phyloP scores from a whole-genome alignment of 345 rosid species.

The Corchorus capsularis region DNA sequence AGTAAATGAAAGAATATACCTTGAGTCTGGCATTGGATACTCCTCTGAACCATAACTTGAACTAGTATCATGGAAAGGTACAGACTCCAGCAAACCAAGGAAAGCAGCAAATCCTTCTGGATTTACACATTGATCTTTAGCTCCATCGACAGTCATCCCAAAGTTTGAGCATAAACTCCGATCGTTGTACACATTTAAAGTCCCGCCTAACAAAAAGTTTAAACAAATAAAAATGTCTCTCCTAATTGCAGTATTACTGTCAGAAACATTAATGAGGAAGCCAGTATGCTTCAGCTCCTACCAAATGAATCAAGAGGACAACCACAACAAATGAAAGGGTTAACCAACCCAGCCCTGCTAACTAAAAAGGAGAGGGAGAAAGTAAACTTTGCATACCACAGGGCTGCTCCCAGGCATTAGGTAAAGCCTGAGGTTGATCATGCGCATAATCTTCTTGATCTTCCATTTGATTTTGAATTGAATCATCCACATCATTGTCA shows the following conservation, averaged over 20 bases:
- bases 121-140: conserved; percentile 68
- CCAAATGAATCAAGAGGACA: neutral
- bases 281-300: conserved; percentile 14
- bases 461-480: conserved; percentile 36
- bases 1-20: conserved; percentile 40
- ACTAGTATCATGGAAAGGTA: conserved; percentile 70
- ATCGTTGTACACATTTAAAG: conserved; percentile 43
- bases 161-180: conserved; percentile 56
- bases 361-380: neutral
- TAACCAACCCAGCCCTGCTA: neutral
- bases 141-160: conserved; percentile 51
- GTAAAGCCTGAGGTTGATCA: conserved; percentile 68
- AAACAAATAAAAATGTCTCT: conserved; percentile 7
- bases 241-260: neutral
- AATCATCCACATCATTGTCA: conserved; percentile 35
- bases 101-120: conserved; percentile 72
- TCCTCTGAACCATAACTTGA: conserved; percentile 62
- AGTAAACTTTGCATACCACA: conserved; percentile 52
- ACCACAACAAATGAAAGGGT: neutral
- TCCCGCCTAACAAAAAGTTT: conserved; percentile 44
- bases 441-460: conserved; percentile 30
- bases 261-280: conserved; percentile 5
- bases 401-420: conserved; percentile 47
- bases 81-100: conserved; percentile 82
- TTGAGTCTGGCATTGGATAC: conserved; percentile 54